Conservation (phyloP, 805 yeast genomes). For the Barnettozyma wickerhamii region DNA sequence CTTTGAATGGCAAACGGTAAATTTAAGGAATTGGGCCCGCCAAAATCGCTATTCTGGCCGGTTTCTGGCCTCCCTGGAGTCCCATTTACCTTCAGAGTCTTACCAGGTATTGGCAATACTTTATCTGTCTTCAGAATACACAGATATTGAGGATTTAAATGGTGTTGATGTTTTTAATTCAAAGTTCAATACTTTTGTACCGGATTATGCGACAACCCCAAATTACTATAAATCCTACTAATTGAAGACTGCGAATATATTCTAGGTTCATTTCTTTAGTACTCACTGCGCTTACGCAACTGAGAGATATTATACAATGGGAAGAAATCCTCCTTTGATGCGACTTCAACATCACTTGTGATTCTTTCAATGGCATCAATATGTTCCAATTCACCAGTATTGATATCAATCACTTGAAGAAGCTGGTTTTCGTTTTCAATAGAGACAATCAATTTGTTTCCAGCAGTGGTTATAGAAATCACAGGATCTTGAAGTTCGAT, state of each 20-base stretch:
- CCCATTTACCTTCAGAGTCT: too few species aligned
- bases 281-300: slow-evolving; percentile 63
- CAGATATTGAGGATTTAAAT: too few species aligned
- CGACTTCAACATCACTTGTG: slow-evolving; percentile 15
- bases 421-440: slow-evolving; percentile 28
- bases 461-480: slow-evolving; percentile 28
- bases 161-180: too few species aligned
- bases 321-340: slow-evolving; percentile 21
- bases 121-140: too few species aligned
- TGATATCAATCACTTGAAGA: slow-evolving; percentile 11
- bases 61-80: too few species aligned
- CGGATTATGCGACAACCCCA: too few species aligned
- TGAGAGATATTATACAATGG: slow-evolving; percentile 52
- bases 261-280: slow-evolving; percentile 28
- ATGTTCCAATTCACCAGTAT: slow-evolving; percentile 31
- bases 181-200: too few species aligned
- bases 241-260: background rate
- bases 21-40: too few species aligned
- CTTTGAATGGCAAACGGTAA: too few species aligned
- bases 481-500: slow-evolving; percentile 29
- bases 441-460: slow-evolving; percentile 32
- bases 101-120: too few species aligned
- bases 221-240: too few species aligned
- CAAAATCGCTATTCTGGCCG: too few species aligned
- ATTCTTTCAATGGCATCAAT: slow-evolving; percentile 29